Evolutionary conservation across 768 basidiomycete genomes (phyloP).

Genomic region (Pulveroboletus sp.): DNA sequence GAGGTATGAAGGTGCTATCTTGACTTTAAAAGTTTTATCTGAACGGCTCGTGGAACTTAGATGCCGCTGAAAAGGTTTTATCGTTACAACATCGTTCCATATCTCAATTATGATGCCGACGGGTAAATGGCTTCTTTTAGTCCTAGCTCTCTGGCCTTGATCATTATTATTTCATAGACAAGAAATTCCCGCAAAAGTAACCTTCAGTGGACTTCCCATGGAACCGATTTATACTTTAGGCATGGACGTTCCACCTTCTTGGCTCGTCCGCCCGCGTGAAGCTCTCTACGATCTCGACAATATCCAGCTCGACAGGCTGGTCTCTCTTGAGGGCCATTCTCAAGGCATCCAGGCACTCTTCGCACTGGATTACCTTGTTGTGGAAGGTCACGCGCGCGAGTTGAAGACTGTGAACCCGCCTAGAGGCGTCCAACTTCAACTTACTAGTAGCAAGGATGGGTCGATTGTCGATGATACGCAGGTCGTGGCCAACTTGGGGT

Average conservation of each 20-base stretch:
- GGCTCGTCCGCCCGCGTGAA: constrained; percentile 89
- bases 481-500: constrained; percentile 92
- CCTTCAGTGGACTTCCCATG: constrained; percentile 69
- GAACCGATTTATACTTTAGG: constrained; percentile 93
- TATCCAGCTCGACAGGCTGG: constrained; percentile 71
- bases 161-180: constrained; percentile 34
- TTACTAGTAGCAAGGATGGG: constrained; percentile 44
- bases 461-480: constrained; percentile 74
- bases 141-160: neutral
- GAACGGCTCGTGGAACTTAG: constrained; percentile 33
- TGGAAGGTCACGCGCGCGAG: constrained; percentile 94
- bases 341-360: constrained; percentile 71
- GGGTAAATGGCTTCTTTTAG: constrained; percentile 43
- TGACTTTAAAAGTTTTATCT: neutral
- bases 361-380: constrained; percentile 83
- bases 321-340: constrained; percentile 43
- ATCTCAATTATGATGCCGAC: constrained; percentile 56
- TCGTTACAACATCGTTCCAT: constrained; percentile 61
- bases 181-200: constrained; percentile 52
- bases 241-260: constrained; percentile 86
- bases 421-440: constrained; percentile 86
- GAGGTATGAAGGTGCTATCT: constrained; percentile 49
- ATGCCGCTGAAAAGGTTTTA: constrained; percentile 92
- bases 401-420: constrained; percentile 59
- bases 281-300: constrained; percentile 94